Base-by-base conservation (phyloP, 345 rosid genomes). In the Microthlaspi erraticum region DNA sequence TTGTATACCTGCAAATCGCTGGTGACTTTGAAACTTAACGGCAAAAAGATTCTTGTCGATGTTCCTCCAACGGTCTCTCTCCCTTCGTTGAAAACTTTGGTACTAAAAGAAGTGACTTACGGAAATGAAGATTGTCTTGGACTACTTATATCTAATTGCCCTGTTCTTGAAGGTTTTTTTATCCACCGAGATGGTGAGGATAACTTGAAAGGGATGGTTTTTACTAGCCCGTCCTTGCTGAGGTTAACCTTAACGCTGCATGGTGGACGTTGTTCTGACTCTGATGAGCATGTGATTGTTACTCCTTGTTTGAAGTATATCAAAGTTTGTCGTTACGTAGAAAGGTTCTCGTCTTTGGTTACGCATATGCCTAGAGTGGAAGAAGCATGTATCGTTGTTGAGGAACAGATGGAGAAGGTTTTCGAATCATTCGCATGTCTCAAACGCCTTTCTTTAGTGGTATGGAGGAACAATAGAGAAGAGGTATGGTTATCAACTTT, bases 31-130 rank as follows among this genome's bases (percentile, higher is more conserved):
- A 60, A 60, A 60, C 65, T 60, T 14, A 0, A 0, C 1, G 65
- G 65, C n/a, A 0, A 14, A 0, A 33, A 2, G 42, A 26, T 60
- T 14, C 38, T 42, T 19, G 36, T 42, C n/a, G 51, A 60, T 42
- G 51, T 60, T n/a, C 65, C 65, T 60, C 65, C 23, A 2, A 41
- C 12, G 4, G 65, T 41, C 5, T 60, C 37, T 60, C 65, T 60
- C 4, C 50, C 65, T 42, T 41, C 51, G 0, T 12, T 42, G 3
- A 60, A 41, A 42, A 60, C n/a, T 42, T 42, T 60, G 51, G 5
- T 7, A 8, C 64, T 59, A 8, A 0, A 1, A 0, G 1, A 5
- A 1, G 19, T 60, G 38, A 60, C 34, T n/a, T 42, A 42, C 14
- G 1, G 4, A 5, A n/a, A 45, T 29, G 14, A 14, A 16, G 51